Conservation (phyloP, 2,329 filamentous ascomycete genomes). For the Venturiaceae sp. region DNA sequence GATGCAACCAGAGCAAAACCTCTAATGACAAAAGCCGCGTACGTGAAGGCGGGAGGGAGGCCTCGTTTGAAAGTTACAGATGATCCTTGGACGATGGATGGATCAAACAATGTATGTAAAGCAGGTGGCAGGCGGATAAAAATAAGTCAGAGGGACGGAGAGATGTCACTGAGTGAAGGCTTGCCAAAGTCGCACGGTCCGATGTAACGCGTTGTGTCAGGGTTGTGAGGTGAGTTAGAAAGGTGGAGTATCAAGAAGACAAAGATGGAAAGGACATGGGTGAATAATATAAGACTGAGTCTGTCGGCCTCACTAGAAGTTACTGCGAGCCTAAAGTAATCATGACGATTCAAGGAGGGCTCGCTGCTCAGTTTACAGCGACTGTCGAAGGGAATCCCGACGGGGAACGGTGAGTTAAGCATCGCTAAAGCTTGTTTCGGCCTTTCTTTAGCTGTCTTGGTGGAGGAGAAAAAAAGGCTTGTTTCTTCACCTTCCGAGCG, state of each 20-base stretch:
- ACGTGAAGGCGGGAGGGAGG: too few relatives aligned
- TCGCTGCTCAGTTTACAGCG: too few relatives aligned
- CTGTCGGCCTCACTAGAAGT: too few relatives aligned
- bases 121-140: not conserved
- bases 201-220: not conserved
- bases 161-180: not conserved
- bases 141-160: not conserved
- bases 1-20: too few relatives aligned
- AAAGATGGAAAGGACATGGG: not conserved
- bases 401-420: not conserved
- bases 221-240: not conserved
- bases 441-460: not conserved
- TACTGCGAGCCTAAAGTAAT: too few relatives aligned
- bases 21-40: too few relatives aligned
- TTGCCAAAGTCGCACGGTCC: not conserved
- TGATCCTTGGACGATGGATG: too few relatives aligned
- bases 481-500: not conserved
- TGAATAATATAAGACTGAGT: not conserved
- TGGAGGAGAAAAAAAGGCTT: not conserved
- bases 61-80: too few relatives aligned
- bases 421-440: not conserved
- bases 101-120: not conserved
- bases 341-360: not conserved
- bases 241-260: not conserved
- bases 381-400: too few relatives aligned